Base-by-base conservation (phyloP, 225 moss, liverwort and hornwort species). In the Pseudoscleropodium purum region DNA sequence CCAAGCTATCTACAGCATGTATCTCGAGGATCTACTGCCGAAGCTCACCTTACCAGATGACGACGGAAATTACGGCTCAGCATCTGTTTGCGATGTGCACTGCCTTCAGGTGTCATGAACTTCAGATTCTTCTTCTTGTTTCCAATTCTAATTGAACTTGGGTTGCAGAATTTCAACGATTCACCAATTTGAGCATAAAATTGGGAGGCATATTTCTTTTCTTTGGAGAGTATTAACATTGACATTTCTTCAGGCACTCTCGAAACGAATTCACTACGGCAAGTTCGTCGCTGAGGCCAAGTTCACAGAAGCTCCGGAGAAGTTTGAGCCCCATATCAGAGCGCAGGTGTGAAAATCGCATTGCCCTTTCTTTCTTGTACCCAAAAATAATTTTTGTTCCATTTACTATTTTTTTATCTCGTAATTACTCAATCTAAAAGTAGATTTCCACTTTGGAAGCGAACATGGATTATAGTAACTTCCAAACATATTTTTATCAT, bases 221-320 rank as follows among this genome's bases (percentile, higher is more conserved):
- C 52, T 43, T 24, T 43, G 56, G 82, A 69, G 47, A 79, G 63
- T 88, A 65, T 62, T 83, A 75, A 88, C 80, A 68, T n/a, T 80
- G 67, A 57, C 34, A 18, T 67, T 86, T 83, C 61, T 85, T 78
- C 95, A 99, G 99, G 94, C 95, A 36, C 91, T 99, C 69, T 97
- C 97, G 33, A 99, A 97, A 91, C 95, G 99, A 88, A 97, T 99
- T 87, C 99, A 99, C 83, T 99, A 95, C 39, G 99, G 99, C 90
- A 99, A 97, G 90, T 99, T 97, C 80, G 99, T 99, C 49, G 99
- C 99, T 43, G 97, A 97, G 90, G 95, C 99, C 37, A 99, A 99
- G 91, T 99, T 95, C 90, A 94, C 91, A 89, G 95, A 97, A 88
- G 63, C 92, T 43, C 97, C 95, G 2, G 75, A 91, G 47, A 89